These are phyloP conservation scores for Microdochium bolleyi DNA, from an alignment of 2,329 filamentous ascomycete genomes.

Conservation along the genomic window DNA sequence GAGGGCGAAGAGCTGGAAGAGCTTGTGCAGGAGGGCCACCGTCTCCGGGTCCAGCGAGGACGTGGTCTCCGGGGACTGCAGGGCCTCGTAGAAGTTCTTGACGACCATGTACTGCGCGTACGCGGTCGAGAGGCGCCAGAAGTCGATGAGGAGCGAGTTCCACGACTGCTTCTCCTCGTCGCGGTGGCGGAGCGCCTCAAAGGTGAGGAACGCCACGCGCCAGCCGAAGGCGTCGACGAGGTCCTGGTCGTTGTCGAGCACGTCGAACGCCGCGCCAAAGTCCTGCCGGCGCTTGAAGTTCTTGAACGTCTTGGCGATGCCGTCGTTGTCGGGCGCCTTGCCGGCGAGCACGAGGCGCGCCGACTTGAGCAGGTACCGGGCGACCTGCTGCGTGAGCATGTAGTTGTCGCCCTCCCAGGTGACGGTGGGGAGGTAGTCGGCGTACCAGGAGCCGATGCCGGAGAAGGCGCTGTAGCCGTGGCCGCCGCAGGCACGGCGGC, in stretches of 20 bases:
- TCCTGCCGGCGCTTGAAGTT: constrained; percentile 46
- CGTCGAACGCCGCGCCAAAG: constrained; percentile 65
- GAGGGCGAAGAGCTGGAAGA: constrained; percentile 77
- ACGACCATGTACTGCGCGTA: constrained; percentile 72
- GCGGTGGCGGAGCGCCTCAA: constrained; percentile 66
- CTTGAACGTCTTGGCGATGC: constrained; percentile 55
- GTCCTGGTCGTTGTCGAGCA: constrained; percentile 62
- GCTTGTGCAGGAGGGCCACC: constrained; percentile 52
- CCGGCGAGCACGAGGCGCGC: constrained; percentile 62
- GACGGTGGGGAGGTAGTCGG: constrained; percentile 62
- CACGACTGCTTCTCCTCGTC: constrained; percentile 69
- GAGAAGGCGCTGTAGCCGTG: constrained; percentile 70
- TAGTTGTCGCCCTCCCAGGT: constrained; percentile 79
- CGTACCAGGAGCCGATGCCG: constrained; percentile 68
- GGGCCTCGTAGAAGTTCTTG: constrained; percentile 56
- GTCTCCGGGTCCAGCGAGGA: constrained; percentile 50
- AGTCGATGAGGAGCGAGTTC: constrained; percentile 72
- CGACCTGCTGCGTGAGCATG: constrained; percentile 75
- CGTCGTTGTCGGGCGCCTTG: constrained; percentile 56
- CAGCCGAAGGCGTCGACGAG: constrained; percentile 69
- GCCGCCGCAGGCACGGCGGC: constrained; percentile 67
- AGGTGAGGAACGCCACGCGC: constrained; percentile 67
- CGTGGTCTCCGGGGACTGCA: constrained; percentile 35
- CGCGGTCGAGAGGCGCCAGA: constrained; percentile 67
- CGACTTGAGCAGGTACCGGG: constrained; percentile 68